phyloP scores from a whole-genome alignment of 345 rosid species.

The Punica granatum region DNA sequence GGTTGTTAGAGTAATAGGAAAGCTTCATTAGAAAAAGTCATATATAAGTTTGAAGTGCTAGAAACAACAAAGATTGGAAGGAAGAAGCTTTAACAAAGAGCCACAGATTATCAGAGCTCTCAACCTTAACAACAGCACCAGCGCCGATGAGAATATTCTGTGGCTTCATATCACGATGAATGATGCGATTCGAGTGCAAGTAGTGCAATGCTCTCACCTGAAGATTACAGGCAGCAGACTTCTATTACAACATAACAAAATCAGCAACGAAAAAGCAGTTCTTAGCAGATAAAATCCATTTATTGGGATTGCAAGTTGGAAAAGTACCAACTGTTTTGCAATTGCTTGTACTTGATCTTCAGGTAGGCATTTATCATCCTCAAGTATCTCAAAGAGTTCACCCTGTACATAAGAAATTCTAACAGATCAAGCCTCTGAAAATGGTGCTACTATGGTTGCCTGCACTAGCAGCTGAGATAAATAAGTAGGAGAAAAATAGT shows the following conservation, averaged over 20 bases:
- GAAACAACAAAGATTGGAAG: not conserved
- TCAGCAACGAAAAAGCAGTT: not conserved
- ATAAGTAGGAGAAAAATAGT: not conserved
- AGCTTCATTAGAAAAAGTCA: not conserved
- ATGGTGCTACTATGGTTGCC: not conserved
- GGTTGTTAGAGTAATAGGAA: not conserved
- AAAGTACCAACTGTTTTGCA: slow-evolving; percentile 86
- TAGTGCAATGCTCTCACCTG: slow-evolving; percentile 93
- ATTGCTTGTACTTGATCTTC: slow-evolving; percentile 98
- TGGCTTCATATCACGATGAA: slow-evolving; percentile 99
- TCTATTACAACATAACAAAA: not conserved
- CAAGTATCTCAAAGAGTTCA: slow-evolving; percentile 91
- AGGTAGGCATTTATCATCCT: slow-evolving; percentile 95
- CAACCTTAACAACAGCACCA: slow-evolving; percentile 89
- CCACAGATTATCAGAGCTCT: not conserved
- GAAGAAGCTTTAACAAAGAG: not conserved
- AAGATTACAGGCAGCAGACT: slow-evolving; percentile 9
- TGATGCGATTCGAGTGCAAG: slow-evolving; percentile 94
- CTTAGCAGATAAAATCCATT: not conserved
- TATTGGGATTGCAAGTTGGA: not conserved
- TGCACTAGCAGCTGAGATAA: not conserved
- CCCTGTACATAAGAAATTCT: slow-evolving; percentile 43
- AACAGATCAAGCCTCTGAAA: slow-evolving; percentile 2
- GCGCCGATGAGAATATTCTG: slow-evolving; percentile 97
- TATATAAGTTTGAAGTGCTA: not conserved